Evolutionary conservation across 176 grass and related monocot species (phyloP), one percentile per base, ranked within the genome.

Genomic region (Avena insularis): DNA sequence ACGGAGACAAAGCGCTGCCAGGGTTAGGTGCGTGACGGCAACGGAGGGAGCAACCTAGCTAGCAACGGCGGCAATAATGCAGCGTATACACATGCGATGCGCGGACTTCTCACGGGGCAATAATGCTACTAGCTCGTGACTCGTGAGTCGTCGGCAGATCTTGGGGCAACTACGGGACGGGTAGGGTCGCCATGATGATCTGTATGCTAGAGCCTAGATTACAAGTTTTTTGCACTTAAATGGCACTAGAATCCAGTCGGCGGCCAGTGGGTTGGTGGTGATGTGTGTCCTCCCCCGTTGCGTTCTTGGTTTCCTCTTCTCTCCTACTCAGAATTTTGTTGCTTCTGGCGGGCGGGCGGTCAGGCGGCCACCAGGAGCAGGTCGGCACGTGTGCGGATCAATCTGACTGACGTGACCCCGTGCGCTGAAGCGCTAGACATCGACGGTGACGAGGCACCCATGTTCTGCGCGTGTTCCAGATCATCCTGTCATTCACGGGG

Each of bases 171-270:
- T 9, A 45, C 73, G 29, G 60, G 71, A 33, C 73, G 43, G 70
- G 79, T 62, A 21, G 19, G 73, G 23, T 90, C 77, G 49, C 56
- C 38, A 29, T 29, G 29, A 84, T 80, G 81, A 79, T 66, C 14
- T 67, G 12, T 63, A 43, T 49, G 21, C 74, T 7, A 61, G 49
- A 10, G 12, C 16, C 11, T 48, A 40, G 16, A 55, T 67, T 16
- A 3, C 12, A n/a, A 23, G 25, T 20, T 19, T 20, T 19, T 55
- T 64, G 48, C 12, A 36, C 21, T 76, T 51, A 76, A 76, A 78
- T 82, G 54, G 50, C 88, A 86, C 73, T 46, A 21, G 33, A 47
- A 25, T 79, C 27, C 72, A 38, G 83, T 36, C 35, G 12, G 59
- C 23, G 12, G 49, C 68, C 51, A 40, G 81, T 54, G 3, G 45